Conservation (phyloP, 495 filamentous ascomycete species). For the Penicillium daleae region DNA sequence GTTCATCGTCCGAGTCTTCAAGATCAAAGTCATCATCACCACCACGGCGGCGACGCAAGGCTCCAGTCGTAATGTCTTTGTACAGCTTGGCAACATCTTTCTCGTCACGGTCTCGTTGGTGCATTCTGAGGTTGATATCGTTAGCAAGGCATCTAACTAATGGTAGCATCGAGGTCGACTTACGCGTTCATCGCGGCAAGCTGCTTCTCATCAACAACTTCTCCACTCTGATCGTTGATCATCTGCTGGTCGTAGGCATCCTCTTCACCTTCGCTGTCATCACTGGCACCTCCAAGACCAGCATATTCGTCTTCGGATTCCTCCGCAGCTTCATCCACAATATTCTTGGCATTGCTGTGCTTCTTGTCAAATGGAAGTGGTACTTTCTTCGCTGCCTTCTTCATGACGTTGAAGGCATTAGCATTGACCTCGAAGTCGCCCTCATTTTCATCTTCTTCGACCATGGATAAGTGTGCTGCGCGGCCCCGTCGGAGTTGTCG, state of each 20-base stretch:
- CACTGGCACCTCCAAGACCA: constrained; percentile 86
- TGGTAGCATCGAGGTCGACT: constrained; percentile 37
- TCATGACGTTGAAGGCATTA: constrained; percentile 77
- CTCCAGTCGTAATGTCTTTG: constrained; percentile 87
- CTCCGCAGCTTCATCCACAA: constrained; percentile 91
- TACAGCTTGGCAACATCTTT: constrained; percentile 87
- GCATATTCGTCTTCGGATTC: constrained; percentile 99
- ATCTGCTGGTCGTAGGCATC: constrained; percentile 71
- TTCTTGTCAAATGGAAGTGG: constrained; percentile 71
- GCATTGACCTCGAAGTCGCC: constrained; percentile 48
- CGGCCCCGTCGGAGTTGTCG: constrained; percentile 59
- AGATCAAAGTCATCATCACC: constrained; percentile 76
- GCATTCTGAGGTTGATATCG: constrained; percentile 29
- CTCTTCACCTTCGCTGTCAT: constrained; percentile 79
- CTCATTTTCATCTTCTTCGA: constrained; percentile 43
- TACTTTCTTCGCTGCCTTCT: constrained; percentile 64
- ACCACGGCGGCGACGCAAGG: constrained; percentile 78
- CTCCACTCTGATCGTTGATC: constrained; percentile 88
- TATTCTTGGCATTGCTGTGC: constrained; percentile 83
- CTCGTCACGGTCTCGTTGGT: constrained; percentile 57
- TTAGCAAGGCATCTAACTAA: constrained; percentile 20
- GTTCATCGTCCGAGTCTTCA: constrained; percentile 85
- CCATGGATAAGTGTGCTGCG: constrained; percentile 39
- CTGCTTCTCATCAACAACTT: constrained; percentile 74
- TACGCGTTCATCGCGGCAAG: constrained; percentile 89